Evolutionary conservation across 2,329 filamentous ascomycete species (phyloP), one percentile per base, ranked within the genome.

Genomic region (Ascosphaera aggregata): DNA sequence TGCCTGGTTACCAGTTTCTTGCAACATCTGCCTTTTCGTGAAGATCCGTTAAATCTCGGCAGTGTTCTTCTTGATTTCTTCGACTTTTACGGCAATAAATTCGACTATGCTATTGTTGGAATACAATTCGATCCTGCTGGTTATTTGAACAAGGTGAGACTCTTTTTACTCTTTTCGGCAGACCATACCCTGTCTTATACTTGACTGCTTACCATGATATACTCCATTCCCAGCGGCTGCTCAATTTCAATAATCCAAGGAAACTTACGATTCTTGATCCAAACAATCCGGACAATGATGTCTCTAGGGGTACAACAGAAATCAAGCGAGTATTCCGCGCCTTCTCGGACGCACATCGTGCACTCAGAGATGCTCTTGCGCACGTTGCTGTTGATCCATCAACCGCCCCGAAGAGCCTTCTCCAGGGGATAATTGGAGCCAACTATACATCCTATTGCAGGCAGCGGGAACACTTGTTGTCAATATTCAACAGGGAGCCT

Each of bases 1-100:
- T 98, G 89, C 61, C 65, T 98, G 44, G 80, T 94, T 4, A 80
- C 89, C 42, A 89, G 80, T 61, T 73, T 93, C 56, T 60, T 95
- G 36, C 80, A 93, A 52, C 65, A 80, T 45, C 71, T 84, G 63
- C 80, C 82, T 8, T 67, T 75, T 43, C 63, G 76, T 1, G 72
- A 80, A 3, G 63, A 68, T 1, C 64, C 73, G 30, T 66, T 75
- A 37, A 74, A 91, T 47, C 67, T 92, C 1, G 85, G 84, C 9
- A 71, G 84, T 47, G 63, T 91, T 39, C 64, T 98, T 8, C 69
- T 95, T 56, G 73, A 84, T 43, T 95, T 98, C 53, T 71, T 98
- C 19, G 72, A 91, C 44, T 70, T 91, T 11, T 98, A 93, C 50
- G 89, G 89, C 19, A 80, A 80, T 43, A 65, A 72, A 37, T 89